Base-by-base conservation (phyloP, 768 basidiomycete species). In the Tricholomella constricta region DNA sequence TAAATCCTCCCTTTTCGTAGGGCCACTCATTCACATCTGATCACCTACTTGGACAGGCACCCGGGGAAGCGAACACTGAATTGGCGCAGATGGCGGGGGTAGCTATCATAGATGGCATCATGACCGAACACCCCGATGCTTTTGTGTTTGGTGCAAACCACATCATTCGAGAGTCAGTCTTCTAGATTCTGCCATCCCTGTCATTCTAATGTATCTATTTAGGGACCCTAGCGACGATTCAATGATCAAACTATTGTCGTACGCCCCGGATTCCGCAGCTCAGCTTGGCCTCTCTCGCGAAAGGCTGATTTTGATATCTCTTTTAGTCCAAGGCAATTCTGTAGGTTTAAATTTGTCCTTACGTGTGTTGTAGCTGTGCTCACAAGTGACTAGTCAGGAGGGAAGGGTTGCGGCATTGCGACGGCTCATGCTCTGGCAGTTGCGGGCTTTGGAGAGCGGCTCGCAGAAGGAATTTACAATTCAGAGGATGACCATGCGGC, bases 21-120 rank as follows among this genome's bases (percentile, higher is more conserved):
- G 8, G 11, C 40, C 10, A 22, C n/a, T n/a, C n/a, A 9, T 4
- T 9, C 40, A 20, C 5, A 20, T 41, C 17, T 9, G 17, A 41
- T 20, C 19, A 12, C 34, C 5, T 4, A 12, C 34, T 6, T 4
- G 8, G 11, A 9, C 15, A 35, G 52, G 45, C 52, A 4, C 52
- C 52, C 19, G 43, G 51, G 19, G 51, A 52, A n/a, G 51, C 51
- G 17, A 42, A 44, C 12, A 42, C 51, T 2, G 51, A 53, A n/a
- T 25, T 53, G 5, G 52, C 45, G 19, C 27, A 35, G 45, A n/a
- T 53, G 19, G 10, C n/a, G 11, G 14, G 10, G n/a, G 9, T n/a
- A 47, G 34, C 27, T 12, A n/a, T 32, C 25, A 32, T 55, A 9
- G 41, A 50, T 22, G 42, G 19, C 7, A 32, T 49, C 25, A 6